These are phyloP conservation scores for Cadophora sp. DNA, from an alignment of 2,329 filamentous ascomycete species.

Conservation along the genomic window DNA sequence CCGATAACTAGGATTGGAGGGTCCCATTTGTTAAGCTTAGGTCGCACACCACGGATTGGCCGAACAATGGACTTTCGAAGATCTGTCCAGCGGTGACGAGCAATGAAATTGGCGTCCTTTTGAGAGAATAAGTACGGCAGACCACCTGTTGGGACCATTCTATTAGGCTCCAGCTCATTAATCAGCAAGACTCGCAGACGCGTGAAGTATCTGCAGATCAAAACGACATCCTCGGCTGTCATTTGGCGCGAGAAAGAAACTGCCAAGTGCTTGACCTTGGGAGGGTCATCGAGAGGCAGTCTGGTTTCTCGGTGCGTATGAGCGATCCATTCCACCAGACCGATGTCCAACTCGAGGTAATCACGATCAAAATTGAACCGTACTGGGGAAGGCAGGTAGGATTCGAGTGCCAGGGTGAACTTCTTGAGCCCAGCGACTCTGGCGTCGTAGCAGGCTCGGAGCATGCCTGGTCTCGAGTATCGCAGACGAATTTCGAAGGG, in stretches of 20 bases:
- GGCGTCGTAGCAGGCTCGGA: slow-evolving; percentile 5
- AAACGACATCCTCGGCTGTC: background rate
- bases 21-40: slow-evolving; percentile 6
- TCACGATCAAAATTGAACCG: slow-evolving; percentile 16
- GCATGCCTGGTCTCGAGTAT: slow-evolving; percentile 2
- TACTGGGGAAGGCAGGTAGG: background rate
- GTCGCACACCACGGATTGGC: slow-evolving; percentile 6
- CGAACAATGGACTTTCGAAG: background rate
- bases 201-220: slow-evolving; percentile 10
- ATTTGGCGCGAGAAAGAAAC: background rate
- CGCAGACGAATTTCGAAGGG: background rate
- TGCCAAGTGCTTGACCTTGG: slow-evolving; percentile 2
- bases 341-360: slow-evolving; percentile 8
- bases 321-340: background rate
- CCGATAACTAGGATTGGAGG: slow-evolving; percentile 14
- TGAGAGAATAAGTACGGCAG: background rate
- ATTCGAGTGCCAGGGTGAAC: background rate
- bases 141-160: background rate
- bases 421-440: slow-evolving; percentile 1
- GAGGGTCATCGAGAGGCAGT: background rate
- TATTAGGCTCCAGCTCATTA: background rate
- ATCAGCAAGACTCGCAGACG: background rate
- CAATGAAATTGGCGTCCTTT: background rate
- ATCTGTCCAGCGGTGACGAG: slow-evolving; percentile 3
- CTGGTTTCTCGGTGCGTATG: background rate